Base-by-base conservation (phyloP, 169 alveolate species). In the Cryptosporidium xiaoi region DNA sequence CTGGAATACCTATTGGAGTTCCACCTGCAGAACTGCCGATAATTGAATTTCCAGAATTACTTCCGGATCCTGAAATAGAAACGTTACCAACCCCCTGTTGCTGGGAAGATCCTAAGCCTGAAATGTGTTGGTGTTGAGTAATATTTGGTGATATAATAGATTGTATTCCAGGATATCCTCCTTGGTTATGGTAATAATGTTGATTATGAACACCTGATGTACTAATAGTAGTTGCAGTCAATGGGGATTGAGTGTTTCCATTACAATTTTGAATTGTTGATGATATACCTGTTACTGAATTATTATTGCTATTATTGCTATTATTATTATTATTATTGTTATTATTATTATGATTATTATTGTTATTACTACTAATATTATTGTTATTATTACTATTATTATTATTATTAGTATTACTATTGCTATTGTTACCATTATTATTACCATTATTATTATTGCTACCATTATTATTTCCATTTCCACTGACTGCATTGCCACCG, bases 81-180 rank as follows among this genome's bases (percentile, higher is more conserved):
- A 40, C 34, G 12, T 8, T 13, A 55, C 34, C 64, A 55, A 55
- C 64, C 8, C 34, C 64, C 8, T 20, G 24, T 62, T 24, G 67
- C 20, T 56, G 66, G 10, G 33, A 5, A 2, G 46, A 20, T 10
- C 64, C 64, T 13, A 27, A 27, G 15, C 24, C 18, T 20, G 67
- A 24, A 3, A 62, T 62, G 7, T 24, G 67, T 3, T 24, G 67
- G 18, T 69, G 83, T 24, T 24, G 48, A 33, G 68, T 13, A 3
- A 69, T 69, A 2, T 66, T 66, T 6, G 66, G 83, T 3, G 83
- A 66, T 16, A 53, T 64, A 10, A 69, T 69, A 5, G 83, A 69
- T n/a, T 69, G 83, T 20, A 69, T 69, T 16, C 56, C 56, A 27
- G 55, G 83, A 31, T 69, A 69, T 8, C 33, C 24, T 33, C 24